These are phyloP conservation scores for Metschnikowia amazonensis DNA, from an alignment of 805 yeast genomes.

Conservation along the genomic window DNA sequence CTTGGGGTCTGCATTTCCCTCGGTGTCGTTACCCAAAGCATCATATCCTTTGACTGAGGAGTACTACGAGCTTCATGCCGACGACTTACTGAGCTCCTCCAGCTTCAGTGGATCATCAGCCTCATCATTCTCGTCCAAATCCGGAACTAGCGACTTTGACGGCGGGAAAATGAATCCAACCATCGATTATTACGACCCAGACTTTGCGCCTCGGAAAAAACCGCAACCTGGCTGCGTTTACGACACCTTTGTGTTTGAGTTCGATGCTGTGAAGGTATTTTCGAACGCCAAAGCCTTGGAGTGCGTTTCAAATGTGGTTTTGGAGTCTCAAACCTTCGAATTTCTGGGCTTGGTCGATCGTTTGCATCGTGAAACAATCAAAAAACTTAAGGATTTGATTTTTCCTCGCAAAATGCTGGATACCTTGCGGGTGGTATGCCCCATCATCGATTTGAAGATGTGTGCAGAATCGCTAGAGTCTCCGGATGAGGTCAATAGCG, in stretches of 20 bases:
- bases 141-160: constrained; percentile 9
- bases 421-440: constrained; percentile 48
- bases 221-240: constrained; percentile 43
- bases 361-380: constrained; percentile 58
- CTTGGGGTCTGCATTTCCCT: constrained; percentile 52
- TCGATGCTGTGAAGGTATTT: constrained; percentile 48
- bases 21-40: constrained; percentile 60
- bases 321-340: constrained; percentile 33
- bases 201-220: constrained; percentile 28
- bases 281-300: constrained; percentile 45
- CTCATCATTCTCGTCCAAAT: constrained; percentile 18
- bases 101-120: not conserved
- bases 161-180: constrained; percentile 23
- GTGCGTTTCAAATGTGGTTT: constrained; percentile 35
- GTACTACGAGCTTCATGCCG: constrained; percentile 2
- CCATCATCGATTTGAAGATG: constrained; percentile 38
- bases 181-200: constrained; percentile 26
- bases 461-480: constrained; percentile 28
- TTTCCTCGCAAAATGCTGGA: constrained; percentile 30
- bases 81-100: not conserved
- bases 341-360: constrained; percentile 55
- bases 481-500: constrained; percentile 24
- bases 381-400: constrained; percentile 35
- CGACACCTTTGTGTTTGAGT: constrained; percentile 51
- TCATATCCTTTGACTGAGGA: constrained; percentile 54